These are phyloP conservation scores for Eucalyptus rudis DNA, from an alignment of 345 rosid genomes.

Conservation along the genomic window DNA sequence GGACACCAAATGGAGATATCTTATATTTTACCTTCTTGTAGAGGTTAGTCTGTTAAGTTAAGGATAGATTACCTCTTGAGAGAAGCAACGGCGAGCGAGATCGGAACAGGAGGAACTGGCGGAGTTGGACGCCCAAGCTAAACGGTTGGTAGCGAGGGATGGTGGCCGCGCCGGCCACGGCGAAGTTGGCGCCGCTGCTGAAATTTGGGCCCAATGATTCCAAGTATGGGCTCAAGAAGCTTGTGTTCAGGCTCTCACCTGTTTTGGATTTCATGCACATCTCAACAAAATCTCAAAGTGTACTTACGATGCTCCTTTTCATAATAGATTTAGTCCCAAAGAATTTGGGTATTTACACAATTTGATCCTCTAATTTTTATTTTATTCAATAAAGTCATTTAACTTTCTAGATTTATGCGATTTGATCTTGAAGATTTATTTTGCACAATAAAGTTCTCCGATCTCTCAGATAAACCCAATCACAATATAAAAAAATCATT, in stretches of 20 bases:
- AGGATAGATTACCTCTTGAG: neutral
- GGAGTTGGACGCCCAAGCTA: slow-evolving; percentile 18
- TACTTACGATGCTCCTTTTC: too few species aligned
- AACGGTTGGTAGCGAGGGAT: slow-evolving; percentile 15
- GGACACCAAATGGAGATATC: neutral
- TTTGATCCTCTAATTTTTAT: neutral
- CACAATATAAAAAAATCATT: neutral
- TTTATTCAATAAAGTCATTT: neutral
- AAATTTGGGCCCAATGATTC: slow-evolving; percentile 18
- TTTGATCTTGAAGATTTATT: too few species aligned
- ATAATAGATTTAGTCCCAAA: neutral
- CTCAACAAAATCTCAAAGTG: neutral
- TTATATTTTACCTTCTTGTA: too few species aligned
- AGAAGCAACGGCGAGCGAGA: slow-evolving; percentile 17
- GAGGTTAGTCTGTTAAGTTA: neutral
- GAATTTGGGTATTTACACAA: neutral
- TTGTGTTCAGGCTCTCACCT: slow-evolving; percentile 24
- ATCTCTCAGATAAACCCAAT: neutral
- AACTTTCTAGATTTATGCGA: neutral
- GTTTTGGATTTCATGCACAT: neutral
- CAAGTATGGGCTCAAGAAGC: slow-evolving; percentile 18
- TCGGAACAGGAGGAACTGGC: slow-evolving; percentile 27
- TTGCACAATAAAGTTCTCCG: neutral
- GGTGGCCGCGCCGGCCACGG: slow-evolving; percentile 18
- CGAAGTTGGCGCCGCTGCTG: slow-evolving; percentile 20